phyloP scores from a whole-genome alignment of 1,139 yeast species.

The Pneumocystis oryctolagi region DNA sequence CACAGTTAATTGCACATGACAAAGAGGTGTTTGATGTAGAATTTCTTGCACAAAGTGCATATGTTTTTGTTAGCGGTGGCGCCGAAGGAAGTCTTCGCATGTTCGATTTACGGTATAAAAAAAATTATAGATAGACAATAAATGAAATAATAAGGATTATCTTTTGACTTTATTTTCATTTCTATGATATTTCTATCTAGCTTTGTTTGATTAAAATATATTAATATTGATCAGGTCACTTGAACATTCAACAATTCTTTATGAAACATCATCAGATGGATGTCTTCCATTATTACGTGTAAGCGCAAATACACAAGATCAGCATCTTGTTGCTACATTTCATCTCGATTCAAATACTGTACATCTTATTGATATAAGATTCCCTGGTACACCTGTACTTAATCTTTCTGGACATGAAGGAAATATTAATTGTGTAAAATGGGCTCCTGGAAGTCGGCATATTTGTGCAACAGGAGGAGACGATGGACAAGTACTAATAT shows the following conservation, averaged over 20 bases:
- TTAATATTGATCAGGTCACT: conserved; percentile 29
- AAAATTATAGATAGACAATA: too few relatives aligned
- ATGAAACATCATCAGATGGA: conserved; percentile 33
- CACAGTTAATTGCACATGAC: conserved; percentile 93
- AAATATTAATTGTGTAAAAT: conserved; percentile 54
- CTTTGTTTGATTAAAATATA: background rate
- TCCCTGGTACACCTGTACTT: conserved; percentile 69
- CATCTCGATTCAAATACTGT: conserved; percentile 57
- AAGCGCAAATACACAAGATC: conserved; percentile 63
- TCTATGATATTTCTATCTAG: background rate
- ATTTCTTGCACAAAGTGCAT: conserved; percentile 58
- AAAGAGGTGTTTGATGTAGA: conserved; percentile 88
- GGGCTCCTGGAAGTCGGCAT: conserved; percentile 67
- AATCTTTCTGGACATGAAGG: conserved; percentile 54
- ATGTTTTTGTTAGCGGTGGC: conserved; percentile 83
- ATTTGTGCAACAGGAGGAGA: conserved; percentile 65
- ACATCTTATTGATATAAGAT: conserved; percentile 65
- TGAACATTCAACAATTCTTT: conserved; percentile 88
- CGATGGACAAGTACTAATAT: conserved; percentile 75
- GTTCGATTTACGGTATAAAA: conserved; percentile 51
- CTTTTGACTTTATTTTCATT: background rate
- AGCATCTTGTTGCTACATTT: conserved; percentile 68
- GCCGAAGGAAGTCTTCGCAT: conserved; percentile 91
- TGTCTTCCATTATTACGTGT: conserved; percentile 57
- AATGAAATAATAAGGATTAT: background rate